Evolutionary conservation across 768 basidiomycete genomes (phyloP).

Genomic region (Calocera cornea): DNA sequence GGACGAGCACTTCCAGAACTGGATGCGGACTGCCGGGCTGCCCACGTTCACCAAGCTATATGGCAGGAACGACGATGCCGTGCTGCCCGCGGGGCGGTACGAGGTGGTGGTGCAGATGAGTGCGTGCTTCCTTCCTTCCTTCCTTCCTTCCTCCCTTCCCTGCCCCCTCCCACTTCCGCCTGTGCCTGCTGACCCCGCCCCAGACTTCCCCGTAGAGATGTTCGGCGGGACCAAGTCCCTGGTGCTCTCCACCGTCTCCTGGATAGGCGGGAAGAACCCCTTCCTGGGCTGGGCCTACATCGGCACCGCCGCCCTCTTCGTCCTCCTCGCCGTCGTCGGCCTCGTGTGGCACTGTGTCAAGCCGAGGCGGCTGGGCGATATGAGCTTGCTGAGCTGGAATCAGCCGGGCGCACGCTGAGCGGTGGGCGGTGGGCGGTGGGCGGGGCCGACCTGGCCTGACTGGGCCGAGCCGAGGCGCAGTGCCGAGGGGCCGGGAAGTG

Average conservation of each 20-base stretch:
- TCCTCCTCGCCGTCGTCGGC: constrained; percentile 73
- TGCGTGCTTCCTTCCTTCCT: constrained; percentile 31
- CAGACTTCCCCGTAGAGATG: constrained; percentile 83
- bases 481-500: neutral
- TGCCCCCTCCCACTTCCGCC: no score
- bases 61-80: constrained; percentile 72
- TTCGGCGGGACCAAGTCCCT: constrained; percentile 94
- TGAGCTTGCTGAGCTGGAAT: constrained; percentile 79
- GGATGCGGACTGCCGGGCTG: constrained; percentile 97
- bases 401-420: constrained; percentile 28
- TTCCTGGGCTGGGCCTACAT: constrained; percentile 99
- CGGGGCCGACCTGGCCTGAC: no score
- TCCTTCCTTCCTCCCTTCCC: neutral
- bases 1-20: constrained; percentile 95
- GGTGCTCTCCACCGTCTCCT: constrained; percentile 92
- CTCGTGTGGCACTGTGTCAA: constrained; percentile 86
- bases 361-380: constrained; percentile 84
- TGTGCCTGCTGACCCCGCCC: neutral
- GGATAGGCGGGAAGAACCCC: constrained; percentile 97
- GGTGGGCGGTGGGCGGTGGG: neutral
- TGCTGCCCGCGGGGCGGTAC: constrained; percentile 61
- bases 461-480: neutral
- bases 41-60: constrained; percentile 96
- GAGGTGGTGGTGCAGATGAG: constrained; percentile 66
- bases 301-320: constrained; percentile 72